Base-by-base conservation (phyloP, 2,329 filamentous ascomycete species). In the Colletotrichum ledebouriae region DNA sequence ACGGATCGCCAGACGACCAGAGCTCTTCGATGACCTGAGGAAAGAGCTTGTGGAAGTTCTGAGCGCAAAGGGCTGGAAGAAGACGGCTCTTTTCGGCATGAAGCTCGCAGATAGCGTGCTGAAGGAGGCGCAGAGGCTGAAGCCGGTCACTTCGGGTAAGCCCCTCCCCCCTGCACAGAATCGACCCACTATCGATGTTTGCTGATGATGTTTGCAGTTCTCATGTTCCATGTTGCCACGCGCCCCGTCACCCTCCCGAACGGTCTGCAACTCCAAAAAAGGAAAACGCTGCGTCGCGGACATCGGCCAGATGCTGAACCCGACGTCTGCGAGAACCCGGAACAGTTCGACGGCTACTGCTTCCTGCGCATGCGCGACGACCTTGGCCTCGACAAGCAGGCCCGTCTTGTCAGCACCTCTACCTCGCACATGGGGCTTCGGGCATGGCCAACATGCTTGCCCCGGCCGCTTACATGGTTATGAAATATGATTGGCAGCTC, bases 101-200 rank as follows among this genome's bases (percentile, higher is more conserved):
- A 78, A 78, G 63, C 71, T 82, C 1, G 67, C 82, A 65, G 81
- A 83, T 70, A 83, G 81, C 55, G 75, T 78, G 0, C 70, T 83
- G 57, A 82, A 82, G 59, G 81, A 83, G 65, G 73, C 73, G 0
- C 76, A 79, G 57, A 70, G 81, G 15, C 61, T 65, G 0, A 68
- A 68, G 37, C 61, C 65, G 2, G 37, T 65, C 10, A 56, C 61
- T 0, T 59, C 39, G 11, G 47, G 65, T 64, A 3, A 6, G 46
- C 25, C 25, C 25, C 25, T 6, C 25, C 29, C 29, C 7, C 29
- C 29, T 29, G 29, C 29, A 9, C 29, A 29, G 6, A 29, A 1
- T 9, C 29, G 6, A 4, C 4, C 29, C 29, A 29, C 29, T 29
- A 29, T 29, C 29, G 29, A 29, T 29, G 29, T 29, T 29, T 29